Base-by-base conservation (phyloP, 768 basidiomycete species). In the Panaeolus papilionaceus region DNA sequence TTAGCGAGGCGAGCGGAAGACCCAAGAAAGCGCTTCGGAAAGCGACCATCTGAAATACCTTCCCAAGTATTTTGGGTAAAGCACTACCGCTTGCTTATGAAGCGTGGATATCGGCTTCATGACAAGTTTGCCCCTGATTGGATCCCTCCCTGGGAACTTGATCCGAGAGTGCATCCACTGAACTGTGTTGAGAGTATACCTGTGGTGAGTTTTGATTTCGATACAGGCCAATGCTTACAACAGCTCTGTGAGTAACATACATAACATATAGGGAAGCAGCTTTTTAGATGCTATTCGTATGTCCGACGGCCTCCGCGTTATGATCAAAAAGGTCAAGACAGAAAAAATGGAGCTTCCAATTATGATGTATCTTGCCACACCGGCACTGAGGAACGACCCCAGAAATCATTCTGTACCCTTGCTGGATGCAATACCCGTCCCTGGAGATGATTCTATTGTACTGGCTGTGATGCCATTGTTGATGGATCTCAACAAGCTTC, bases 381-480 rank as follows among this genome's bases (percentile, higher is more conserved):
- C 66, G 38, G 64, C 61, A 4, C 9, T 68, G 9, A 62, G 42
- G 0, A 16, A 38, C 1, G 73, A 77, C 64, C 66, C 73, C 23
- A 33, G 73, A 16, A 79, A 77, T 63, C 69, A 69, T 45, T 63
- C 70, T 10, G 71, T 75, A 3, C 74, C 73, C 1, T 47, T 79
- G 2, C 67, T 75, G 0, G 75, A 76, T 38, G 44, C 73, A 3
- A 68, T 78, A 6, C 69, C 65, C 1, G 39, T 74, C 10, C 76
- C 75, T 12, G 65, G 69, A 49, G 47, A 67, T 38, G 51, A 68
- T 12, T 33, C 44, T 5, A 39, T 28, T 16, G 71, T 62, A 0
- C 37, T 77, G 2, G n/a, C 75, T 16, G 74, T 75, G 4, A 75
- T 76, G 73, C 75, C 75, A 5, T 58, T 68, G 37, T 64, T 74